Base-by-base conservation (phyloP, 148 eudicot species). In the Persicaria maculosa region DNA sequence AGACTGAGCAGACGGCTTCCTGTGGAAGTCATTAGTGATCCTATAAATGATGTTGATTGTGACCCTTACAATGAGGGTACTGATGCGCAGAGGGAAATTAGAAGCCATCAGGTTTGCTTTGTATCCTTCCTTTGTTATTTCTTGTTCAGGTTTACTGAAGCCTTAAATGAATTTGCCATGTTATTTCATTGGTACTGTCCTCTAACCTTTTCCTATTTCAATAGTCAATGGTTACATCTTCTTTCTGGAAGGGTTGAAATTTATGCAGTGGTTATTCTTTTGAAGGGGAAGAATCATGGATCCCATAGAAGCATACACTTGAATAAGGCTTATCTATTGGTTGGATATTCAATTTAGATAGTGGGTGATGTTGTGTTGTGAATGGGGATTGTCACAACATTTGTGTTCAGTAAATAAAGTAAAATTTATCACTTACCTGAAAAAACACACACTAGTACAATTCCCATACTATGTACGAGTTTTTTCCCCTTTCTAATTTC, bases 21-120 rank as follows among this genome's bases (percentile, higher is more conserved):
- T 50, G 90, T 89, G 75, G 99, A 90, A 79, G 94, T 92, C 71
- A 90, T 92, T 44, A 87, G 89, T 83, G 99, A 92, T 75, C 99
- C 97, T 74, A 73, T 90, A 45, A 89, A 85, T 83, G 97, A 90
- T 85, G 81, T 77, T 71, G 97, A 96, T 55, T 86, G 88, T 84
- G 97, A 85, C 65, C 88, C 85, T 48, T 82, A 79, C 73, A 92
- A 83, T 16, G 93, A 89, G 53, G 85, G 87, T 52, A 72, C 79
- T 77, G 93, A 86, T 85, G 47, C 78, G 75, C 83, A 80, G 31
- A 85, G 81, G 47, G 96, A 88, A 74, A 83, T 77, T 20, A 85
- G 74, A 83, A 81, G 76, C 76, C 97, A 90, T 80, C 90, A 88
- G 97, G 97, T 88, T 73, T 31, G 59, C 77, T 78, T 7, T 47